Conservation (phyloP, 75 land plant genomes). For the Picea sitchensis region DNA sequence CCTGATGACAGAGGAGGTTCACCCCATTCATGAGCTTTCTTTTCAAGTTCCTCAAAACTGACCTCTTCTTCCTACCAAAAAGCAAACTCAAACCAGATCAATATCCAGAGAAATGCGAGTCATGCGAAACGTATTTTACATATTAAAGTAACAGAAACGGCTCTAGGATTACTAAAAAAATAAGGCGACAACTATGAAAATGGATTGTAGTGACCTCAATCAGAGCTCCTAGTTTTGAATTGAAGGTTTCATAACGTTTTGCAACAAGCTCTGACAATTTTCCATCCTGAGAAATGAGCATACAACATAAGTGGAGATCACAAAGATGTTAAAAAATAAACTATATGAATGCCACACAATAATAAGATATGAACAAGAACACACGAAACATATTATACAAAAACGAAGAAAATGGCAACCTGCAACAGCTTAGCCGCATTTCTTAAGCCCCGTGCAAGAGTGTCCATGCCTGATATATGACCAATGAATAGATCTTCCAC, state of each 20-base stretch:
- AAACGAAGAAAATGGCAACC: constrained; percentile 23
- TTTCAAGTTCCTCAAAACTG: constrained; percentile 84
- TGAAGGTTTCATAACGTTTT: constrained; percentile 81
- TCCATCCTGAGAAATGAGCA: constrained; percentile 61
- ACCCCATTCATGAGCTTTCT: constrained; percentile 75
- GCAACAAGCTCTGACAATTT: constrained; percentile 66
- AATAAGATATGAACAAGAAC: background rate
- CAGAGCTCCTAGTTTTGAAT: constrained; percentile 63
- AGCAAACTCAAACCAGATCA: background rate
- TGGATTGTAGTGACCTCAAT: constrained; percentile 56
- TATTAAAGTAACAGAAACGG: constrained; percentile 1
- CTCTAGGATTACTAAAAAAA: constrained; percentile 4
- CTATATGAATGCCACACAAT: background rate
- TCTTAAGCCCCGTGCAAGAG: constrained; percentile 91
- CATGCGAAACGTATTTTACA: background rate
- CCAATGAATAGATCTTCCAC: constrained; percentile 94
- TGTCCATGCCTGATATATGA: constrained; percentile 94
- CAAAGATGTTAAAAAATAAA: background rate
- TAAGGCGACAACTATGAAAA: background rate
- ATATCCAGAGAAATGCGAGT: background rate
- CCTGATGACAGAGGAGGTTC: constrained; percentile 83
- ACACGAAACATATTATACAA: background rate
- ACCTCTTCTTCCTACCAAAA: constrained; percentile 68
- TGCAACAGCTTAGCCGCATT: constrained; percentile 86
- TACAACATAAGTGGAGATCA: background rate